Evolutionary conservation across 176 grass and related monocot genomes (phyloP).

Genomic region (Aegilops umbellulata): DNA sequence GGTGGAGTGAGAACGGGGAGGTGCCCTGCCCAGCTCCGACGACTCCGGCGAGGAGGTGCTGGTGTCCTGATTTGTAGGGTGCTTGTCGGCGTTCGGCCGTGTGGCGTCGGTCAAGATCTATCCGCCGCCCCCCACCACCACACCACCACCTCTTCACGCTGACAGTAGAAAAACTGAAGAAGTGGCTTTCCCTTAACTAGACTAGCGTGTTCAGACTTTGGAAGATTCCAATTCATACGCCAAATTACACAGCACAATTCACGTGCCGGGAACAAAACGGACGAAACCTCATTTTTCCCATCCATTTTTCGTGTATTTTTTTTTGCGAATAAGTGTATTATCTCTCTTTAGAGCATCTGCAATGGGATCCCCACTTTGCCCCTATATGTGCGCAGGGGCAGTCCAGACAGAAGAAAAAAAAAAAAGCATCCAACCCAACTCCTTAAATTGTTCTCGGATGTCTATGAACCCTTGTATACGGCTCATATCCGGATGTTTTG

Average conservation of each 20-base stretch:
- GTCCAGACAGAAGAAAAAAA: too few species aligned
- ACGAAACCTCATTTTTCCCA: background rate
- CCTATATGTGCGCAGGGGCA: too few species aligned
- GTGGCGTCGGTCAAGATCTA: slow-evolving; percentile 14
- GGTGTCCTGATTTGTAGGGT: background rate
- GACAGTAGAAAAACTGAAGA: background rate
- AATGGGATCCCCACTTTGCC: too few species aligned
- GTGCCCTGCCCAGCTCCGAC: background rate
- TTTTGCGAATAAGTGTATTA: too few species aligned
- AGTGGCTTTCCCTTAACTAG: background rate
- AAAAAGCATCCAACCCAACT: too few species aligned
- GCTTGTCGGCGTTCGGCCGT: slow-evolving; percentile 6
- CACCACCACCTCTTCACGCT: background rate
- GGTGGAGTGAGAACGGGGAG: background rate
- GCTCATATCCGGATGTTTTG: too few species aligned
- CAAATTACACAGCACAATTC: background rate
- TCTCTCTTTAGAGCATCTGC: too few species aligned
- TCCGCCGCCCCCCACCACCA: background rate
- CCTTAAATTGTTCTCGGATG: too few species aligned
- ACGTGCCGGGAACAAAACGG: background rate
- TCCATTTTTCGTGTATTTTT: too few species aligned
- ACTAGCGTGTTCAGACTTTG: background rate
- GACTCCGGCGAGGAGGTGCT: background rate
- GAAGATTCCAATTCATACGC: background rate
- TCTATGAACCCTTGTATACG: too few species aligned